Conservation (phyloP, 768 basidiomycete species). For the Pholiota microspora region DNA sequence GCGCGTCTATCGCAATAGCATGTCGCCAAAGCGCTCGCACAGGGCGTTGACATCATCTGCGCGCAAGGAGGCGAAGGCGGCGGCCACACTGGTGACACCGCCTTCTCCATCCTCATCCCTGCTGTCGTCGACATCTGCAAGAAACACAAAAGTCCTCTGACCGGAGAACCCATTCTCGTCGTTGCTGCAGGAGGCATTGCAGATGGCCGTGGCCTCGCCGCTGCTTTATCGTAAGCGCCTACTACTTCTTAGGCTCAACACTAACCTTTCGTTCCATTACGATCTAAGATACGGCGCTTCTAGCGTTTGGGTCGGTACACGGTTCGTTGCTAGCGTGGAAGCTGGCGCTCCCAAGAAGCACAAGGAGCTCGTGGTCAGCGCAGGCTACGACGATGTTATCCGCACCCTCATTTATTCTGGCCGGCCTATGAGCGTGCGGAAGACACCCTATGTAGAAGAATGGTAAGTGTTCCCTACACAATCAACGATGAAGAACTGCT, state of each 20-base stretch:
- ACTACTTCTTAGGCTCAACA: neutral
- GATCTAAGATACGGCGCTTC: constrained; percentile 70
- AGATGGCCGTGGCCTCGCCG: constrained; percentile 80
- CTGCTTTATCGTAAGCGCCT: constrained; percentile 55
- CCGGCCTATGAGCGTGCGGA: constrained; percentile 78
- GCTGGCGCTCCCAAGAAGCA: constrained; percentile 76
- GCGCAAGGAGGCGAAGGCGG: constrained; percentile 89
- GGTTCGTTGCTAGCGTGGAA: constrained; percentile 81
- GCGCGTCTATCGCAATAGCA: constrained; percentile 41
- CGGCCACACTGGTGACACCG: constrained; percentile 83
- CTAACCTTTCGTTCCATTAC: neutral
- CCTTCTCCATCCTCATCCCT: constrained; percentile 81
- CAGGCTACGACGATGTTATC: constrained; percentile 73
- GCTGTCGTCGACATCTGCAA: constrained; percentile 80
- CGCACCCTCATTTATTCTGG: constrained; percentile 77
- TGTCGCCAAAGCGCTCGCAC: constrained; percentile 70
- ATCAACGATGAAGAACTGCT: neutral
- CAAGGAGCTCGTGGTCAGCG: constrained; percentile 63
- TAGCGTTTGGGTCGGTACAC: constrained; percentile 87
- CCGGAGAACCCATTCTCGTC: constrained; percentile 72
- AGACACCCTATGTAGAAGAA: constrained; percentile 73
- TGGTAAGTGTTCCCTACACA: constrained; percentile 43
- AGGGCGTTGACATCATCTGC: constrained; percentile 89
- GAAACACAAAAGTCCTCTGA: constrained; percentile 67
- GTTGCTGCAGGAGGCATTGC: constrained; percentile 86